Evolutionary conservation across 2,329 filamentous ascomycete genomes (phyloP).

Genomic region (Pestalotiopsis sp.): DNA sequence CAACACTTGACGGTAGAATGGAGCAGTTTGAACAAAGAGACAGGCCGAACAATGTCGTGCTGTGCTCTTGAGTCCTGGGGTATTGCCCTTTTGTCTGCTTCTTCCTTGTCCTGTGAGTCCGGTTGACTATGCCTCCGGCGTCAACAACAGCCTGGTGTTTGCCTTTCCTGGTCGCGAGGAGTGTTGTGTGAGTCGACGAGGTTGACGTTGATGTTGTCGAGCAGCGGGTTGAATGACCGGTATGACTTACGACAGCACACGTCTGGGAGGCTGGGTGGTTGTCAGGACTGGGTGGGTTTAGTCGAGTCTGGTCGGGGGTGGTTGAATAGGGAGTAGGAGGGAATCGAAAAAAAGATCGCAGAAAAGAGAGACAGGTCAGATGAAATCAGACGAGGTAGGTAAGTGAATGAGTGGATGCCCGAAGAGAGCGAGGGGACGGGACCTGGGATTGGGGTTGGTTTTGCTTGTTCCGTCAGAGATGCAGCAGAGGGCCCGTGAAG

Average conservation of each 20-base stretch:
- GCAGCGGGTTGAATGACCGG: not conserved
- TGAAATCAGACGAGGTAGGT: conserved; percentile 19
- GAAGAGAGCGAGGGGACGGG: conserved; percentile 7
- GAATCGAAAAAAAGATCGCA: conserved; percentile 14
- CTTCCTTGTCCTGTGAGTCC: not conserved
- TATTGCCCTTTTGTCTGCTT: not conserved
- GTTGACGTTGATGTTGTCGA: not conserved
- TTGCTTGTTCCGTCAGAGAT: conserved; percentile 8
- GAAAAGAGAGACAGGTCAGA: conserved; percentile 17
- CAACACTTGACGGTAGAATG: not conserved
- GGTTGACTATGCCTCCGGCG: not conserved
- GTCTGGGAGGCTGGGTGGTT: not conserved
- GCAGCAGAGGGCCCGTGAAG: conserved; percentile 5
- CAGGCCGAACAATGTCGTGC: not conserved
- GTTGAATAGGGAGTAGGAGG: conserved; percentile 7
- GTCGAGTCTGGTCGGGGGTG: not conserved
- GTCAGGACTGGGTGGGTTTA: not conserved
- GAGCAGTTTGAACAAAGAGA: not conserved
- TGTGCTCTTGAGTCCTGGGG: not conserved
- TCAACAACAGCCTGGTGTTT: not conserved
- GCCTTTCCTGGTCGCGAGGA: not conserved
- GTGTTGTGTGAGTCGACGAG: not conserved
- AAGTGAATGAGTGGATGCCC: conserved; percentile 19
- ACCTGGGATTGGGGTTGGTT: conserved; percentile 14
- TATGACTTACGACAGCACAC: not conserved